A percentile compares a stretch with the other conserved stretches of the same genome.
phyloP scores from a whole-genome alignment of 75 land plant genomes.

The Sequoiadendron giganteum region DNA sequence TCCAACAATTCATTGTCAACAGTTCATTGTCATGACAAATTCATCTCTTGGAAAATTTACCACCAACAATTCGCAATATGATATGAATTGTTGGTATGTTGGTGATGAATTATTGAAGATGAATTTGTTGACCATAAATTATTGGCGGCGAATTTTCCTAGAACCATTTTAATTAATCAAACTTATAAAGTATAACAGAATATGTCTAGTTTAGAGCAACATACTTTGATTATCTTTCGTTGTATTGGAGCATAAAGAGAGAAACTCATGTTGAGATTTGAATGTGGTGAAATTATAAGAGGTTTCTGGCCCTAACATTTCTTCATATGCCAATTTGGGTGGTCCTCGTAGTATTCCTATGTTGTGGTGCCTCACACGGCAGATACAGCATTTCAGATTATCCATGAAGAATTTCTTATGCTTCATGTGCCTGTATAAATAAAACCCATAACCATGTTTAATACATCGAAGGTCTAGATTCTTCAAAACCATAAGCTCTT shows the following conservation, averaged over 20 bases:
- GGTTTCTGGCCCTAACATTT: conserved; percentile 23
- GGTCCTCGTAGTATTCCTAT: conserved; percentile 21
- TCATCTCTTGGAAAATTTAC: too few relatives aligned
- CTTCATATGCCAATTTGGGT: conserved; percentile 24
- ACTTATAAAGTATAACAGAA: too few relatives aligned
- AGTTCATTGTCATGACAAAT: too few relatives aligned
- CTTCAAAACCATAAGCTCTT: too few relatives aligned
- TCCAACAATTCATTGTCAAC: too few relatives aligned
- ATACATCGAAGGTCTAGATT: not conserved
- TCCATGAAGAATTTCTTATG: conserved; percentile 30
- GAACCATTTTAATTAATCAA: too few relatives aligned
- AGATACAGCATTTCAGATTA: conserved; percentile 27
- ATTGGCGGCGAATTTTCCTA: too few relatives aligned
- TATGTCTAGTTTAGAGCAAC: not conserved
- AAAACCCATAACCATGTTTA: not conserved
- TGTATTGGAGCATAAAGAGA: not conserved
- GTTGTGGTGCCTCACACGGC: conserved; percentile 24
- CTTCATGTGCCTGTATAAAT: conserved; percentile 33
- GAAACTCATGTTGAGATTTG: not conserved
- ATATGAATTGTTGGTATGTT: too few relatives aligned
- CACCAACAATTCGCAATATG: too few relatives aligned
- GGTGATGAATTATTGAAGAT: too few relatives aligned
- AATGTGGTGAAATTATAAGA: not conserved
- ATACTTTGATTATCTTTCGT: not conserved
- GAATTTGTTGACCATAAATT: too few relatives aligned